A percentile compares a stretch with the other conserved stretches of the same genome.
These are phyloP conservation scores for Kazachstania kunashirensis DNA, from an alignment of 805 yeast species.

Conservation along the genomic window DNA sequence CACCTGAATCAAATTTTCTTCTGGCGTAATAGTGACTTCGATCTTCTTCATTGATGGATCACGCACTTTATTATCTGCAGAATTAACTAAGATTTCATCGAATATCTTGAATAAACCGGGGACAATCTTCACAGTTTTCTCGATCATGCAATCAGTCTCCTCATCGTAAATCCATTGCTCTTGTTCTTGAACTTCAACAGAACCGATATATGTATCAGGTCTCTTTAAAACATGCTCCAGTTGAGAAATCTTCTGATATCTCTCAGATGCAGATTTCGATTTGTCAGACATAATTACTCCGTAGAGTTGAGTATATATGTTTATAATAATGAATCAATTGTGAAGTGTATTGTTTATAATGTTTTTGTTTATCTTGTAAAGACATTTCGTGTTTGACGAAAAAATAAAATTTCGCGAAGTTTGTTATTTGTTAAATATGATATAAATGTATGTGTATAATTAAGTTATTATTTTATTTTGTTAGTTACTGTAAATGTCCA, in stretches of 20 bases:
- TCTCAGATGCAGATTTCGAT: constrained; percentile 45
- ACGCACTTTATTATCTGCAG: constrained; percentile 96
- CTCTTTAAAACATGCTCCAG: constrained; percentile 92
- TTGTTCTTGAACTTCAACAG: constrained; percentile 71
- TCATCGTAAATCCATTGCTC: constrained; percentile 82
- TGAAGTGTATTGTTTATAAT: too few relatives aligned
- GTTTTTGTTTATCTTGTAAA: too few relatives aligned
- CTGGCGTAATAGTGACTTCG: constrained; percentile 73
- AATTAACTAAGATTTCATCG: constrained; percentile 94
- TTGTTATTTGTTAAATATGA: too few relatives aligned
- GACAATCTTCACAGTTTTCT: constrained; percentile 61
- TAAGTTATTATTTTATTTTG: too few relatives aligned
- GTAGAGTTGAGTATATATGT: background rate
- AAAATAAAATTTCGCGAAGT: too few relatives aligned
- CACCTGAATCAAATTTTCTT: constrained; percentile 63
- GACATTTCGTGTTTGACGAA: too few relatives aligned
- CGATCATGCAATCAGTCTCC: constrained; percentile 49
- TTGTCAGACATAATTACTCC: constrained; percentile 9
- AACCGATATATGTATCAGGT: constrained; percentile 97
- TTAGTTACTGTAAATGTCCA: too few relatives aligned
- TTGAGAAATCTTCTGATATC: constrained; percentile 89
- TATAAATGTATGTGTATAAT: too few relatives aligned
- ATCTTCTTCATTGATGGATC: constrained; percentile 84
- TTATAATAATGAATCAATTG: too few relatives aligned
- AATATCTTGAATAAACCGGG: constrained; percentile 95